Evolutionary conservation across 2,329 filamentous ascomycete genomes (phyloP).

Genomic region (Diplodia sapinea): DNA sequence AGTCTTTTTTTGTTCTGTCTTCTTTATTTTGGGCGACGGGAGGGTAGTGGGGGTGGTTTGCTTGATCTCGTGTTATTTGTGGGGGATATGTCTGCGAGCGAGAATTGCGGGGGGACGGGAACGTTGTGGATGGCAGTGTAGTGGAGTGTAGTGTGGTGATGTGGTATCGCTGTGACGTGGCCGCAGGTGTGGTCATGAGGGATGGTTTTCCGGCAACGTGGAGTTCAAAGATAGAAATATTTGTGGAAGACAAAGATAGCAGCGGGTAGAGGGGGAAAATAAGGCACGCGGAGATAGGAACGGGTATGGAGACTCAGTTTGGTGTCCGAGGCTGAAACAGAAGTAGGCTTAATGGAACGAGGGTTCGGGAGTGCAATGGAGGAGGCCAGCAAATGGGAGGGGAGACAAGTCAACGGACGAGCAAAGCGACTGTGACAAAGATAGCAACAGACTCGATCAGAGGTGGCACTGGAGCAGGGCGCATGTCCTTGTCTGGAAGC

Average conservation of each 20-base stretch:
- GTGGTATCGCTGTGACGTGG: conserved; percentile 14
- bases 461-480: not conserved
- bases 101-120: not conserved
- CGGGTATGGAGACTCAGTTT: not conserved
- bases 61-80: not conserved
- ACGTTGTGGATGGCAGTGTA: not conserved
- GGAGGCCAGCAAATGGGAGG: not conserved
- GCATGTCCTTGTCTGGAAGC: conserved; percentile 1
- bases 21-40: not conserved
- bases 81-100: not conserved
- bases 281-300: not conserved
- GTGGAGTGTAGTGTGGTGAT: not conserved
- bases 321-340: not conserved
- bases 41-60: not conserved
- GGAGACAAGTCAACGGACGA: not conserved
- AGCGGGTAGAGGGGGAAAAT: not conserved
- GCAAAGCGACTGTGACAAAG: conserved; percentile 2
- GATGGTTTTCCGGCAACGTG: not conserved
- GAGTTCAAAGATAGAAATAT: conserved; percentile 20
- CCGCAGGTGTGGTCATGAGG: not conserved
- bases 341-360: not conserved
- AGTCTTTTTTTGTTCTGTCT: not conserved
- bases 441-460: conserved; percentile 20
- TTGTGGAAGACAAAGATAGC: conserved; percentile 9
- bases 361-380: conserved; percentile 1